A percentile compares a stretch with the other conserved stretches of the same genome.
Conservation (phyloP, 2,329 filamentous ascomycete species). For the Boeremia exigua region DNA sequence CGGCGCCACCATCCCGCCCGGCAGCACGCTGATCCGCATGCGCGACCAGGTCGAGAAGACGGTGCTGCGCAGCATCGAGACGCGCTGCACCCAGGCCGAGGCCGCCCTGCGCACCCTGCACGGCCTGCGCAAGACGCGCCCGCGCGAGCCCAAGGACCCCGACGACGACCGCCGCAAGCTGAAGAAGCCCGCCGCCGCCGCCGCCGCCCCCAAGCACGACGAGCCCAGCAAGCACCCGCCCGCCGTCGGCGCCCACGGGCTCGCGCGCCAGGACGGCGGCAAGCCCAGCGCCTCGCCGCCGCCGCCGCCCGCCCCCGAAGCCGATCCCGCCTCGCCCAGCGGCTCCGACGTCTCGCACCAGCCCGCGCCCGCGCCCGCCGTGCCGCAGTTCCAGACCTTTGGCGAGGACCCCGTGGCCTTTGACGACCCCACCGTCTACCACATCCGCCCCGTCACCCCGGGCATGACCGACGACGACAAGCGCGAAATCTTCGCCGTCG, state of each 20-base stretch:
- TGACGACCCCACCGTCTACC: conserved; percentile 89
- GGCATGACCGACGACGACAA: conserved; percentile 85
- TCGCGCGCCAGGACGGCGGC: conserved; percentile 70
- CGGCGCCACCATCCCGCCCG: conserved; percentile 62
- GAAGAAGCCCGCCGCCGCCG: conserved; percentile 71
- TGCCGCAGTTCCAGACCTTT: conserved; percentile 82
- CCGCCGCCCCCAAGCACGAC: conserved; percentile 77
- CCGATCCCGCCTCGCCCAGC: conserved; percentile 67
- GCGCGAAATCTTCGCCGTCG: conserved; percentile 86
- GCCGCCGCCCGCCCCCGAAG: conserved; percentile 54
- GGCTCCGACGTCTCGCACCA: conserved; percentile 64
- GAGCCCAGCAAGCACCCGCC: conserved; percentile 67
- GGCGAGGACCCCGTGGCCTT: conserved; percentile 92
- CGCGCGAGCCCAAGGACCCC: conserved; percentile 60
- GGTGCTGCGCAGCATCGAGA: conserved; percentile 51
- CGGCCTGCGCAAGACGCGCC: conserved; percentile 67
- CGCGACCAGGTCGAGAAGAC: conserved; percentile 69
- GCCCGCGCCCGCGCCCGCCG: conserved; percentile 64
- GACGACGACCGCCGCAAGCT: conserved; percentile 56
- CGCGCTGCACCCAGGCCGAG: conserved; percentile 71
- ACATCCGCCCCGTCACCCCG: conserved; percentile 77
- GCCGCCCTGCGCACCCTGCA: conserved; percentile 75
- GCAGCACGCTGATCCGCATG: conserved; percentile 68
- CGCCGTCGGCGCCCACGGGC: conserved; percentile 67
- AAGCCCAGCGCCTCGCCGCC: conserved; percentile 35